Conservation (phyloP, 371 early-diverging fungal species). For the Mucor indicus region DNA sequence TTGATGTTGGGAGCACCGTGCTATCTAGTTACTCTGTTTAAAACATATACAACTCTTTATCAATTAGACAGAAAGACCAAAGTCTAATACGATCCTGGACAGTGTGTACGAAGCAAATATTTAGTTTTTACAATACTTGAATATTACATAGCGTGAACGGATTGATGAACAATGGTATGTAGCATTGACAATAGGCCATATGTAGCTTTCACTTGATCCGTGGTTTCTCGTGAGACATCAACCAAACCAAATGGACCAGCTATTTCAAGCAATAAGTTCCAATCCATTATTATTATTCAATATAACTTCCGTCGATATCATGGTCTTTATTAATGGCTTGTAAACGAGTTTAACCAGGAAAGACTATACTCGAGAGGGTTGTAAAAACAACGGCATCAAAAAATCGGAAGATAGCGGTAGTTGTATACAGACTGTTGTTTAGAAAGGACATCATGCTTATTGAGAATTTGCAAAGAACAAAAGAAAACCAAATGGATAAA, state of each 20-base stretch:
- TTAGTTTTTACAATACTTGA: constrained; percentile 9
- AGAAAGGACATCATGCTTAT: constrained; percentile 1
- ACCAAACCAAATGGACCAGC: constrained; percentile 17
- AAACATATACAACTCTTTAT: constrained; percentile 14
- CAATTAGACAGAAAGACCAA: constrained; percentile 16
- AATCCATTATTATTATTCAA: neutral
- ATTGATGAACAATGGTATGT: constrained; percentile 1
- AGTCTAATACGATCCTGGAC: constrained; percentile 14
- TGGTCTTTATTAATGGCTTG: constrained; percentile 13
- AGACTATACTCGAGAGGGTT: constrained; percentile 8
- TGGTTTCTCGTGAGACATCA: constrained; percentile 10
- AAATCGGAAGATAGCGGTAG: constrained; percentile 5
- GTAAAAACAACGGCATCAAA: constrained; percentile 2
- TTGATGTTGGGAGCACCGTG: constrained; percentile 4
- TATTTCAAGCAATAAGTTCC: constrained; percentile 10
- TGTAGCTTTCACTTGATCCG: constrained; percentile 11
- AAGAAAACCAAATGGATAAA: constrained; percentile 7
- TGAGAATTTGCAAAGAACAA: constrained; percentile 7
- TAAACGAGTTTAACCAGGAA: constrained; percentile 21
- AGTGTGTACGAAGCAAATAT: constrained; percentile 17
- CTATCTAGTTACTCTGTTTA: constrained; percentile 7
- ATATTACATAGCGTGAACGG: constrained; percentile 15
- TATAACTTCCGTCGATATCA: constrained; percentile 7
- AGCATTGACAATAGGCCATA: constrained; percentile 11
- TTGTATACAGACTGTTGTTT: constrained; percentile 8